A percentile compares a stretch with the other conserved stretches of the same genome.
Evolutionary conservation across 2,329 filamentous ascomycete species (phyloP).

Genomic region (Aspergillus nomiae): DNA sequence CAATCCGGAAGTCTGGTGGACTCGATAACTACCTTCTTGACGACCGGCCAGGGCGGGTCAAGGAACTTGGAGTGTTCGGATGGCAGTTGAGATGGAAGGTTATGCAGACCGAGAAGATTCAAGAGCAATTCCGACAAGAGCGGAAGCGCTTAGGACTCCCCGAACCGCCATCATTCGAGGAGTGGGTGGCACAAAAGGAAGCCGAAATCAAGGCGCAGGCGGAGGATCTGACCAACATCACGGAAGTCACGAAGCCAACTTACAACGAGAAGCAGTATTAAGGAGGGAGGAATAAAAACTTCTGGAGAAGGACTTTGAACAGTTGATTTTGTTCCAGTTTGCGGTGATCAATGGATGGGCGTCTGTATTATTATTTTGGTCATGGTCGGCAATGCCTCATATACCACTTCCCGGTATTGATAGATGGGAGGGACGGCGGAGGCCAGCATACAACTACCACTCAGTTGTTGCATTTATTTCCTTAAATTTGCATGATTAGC

Average conservation of each 20-base stretch:
- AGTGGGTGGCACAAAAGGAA: conserved; percentile 48
- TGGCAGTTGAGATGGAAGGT: conserved; percentile 90
- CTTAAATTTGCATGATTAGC: conserved; percentile 28
- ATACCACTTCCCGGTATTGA: conserved; percentile 8
- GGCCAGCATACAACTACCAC: conserved; percentile 5
- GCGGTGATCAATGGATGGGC: conserved; percentile 12
- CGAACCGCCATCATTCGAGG: conserved; percentile 46
- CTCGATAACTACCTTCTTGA: conserved; percentile 90
- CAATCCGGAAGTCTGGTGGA: conserved; percentile 81
- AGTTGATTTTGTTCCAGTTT: conserved; percentile 10
- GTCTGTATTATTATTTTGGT: conserved; percentile 24
- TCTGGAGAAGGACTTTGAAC: not conserved
- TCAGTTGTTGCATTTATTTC: conserved; percentile 13
- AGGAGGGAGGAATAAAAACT: conserved; percentile 8
- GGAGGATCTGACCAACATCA: conserved; percentile 36
- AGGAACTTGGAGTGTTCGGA: conserved; percentile 83
- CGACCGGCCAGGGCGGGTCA: conserved; percentile 73
- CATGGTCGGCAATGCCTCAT: conserved; percentile 13
- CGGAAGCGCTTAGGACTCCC: conserved; percentile 67
- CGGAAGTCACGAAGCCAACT: conserved; percentile 33
- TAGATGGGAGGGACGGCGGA: not conserved
- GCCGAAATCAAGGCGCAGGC: conserved; percentile 42
- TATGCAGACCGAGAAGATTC: conserved; percentile 74
- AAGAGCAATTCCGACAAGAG: conserved; percentile 66
- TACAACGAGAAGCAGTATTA: conserved; percentile 33